Evolutionary conservation across 257 asterid genomes (phyloP), one percentile per base, ranked within the genome.

Genomic region (Hygrophila difformis): DNA sequence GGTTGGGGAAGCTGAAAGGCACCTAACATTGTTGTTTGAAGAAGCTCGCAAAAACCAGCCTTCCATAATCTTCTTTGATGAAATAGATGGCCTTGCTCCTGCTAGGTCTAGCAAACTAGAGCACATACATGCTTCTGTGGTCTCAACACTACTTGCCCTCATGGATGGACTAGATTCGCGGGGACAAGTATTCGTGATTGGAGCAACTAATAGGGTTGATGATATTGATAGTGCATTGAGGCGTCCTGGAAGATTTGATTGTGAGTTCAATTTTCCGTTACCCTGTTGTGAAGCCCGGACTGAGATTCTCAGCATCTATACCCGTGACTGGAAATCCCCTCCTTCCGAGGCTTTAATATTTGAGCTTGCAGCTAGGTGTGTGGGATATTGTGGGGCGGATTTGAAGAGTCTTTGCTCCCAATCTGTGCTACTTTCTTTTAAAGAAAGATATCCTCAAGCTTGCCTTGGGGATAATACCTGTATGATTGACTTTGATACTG

Each of bases 121-220:
- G 78, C 98, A 89, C 65, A 89, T 89, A 61, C 98, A 89, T 69
- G 85, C 82, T 64, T 89, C 98, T 26, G 85, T 89, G n/a, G 98
- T 89, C 57, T 89, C 98, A 18, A 89, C 98, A 57, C 66, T 89
- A 57, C 88, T 89, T 45, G 98, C 98, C 20, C 70, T 89, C 56
- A 89, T 89, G 98, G 98, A 89, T 63, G 98, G 98, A 23, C 93
- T 89, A 41, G 98, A 89, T 70, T 89, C 98, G 58, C 92, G 98
- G 19, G 98, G 98, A 46, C 98, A 89, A 74, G 98, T 89, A 37
- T 94, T 89, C 53, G 67, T 89, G 82, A 89, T 89, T 62, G 98
- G 98, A 61, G 98, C 98, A 49, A 89, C 98, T 58, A 89, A 89
- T 65, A 80, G 98, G 68, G 93, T 89, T 39, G 98, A 89, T 38